Evolutionary conservation across 306 rosid genomes (phyloP), one percentile per base, ranked within the genome.

Genomic region (Corylus americana): DNA sequence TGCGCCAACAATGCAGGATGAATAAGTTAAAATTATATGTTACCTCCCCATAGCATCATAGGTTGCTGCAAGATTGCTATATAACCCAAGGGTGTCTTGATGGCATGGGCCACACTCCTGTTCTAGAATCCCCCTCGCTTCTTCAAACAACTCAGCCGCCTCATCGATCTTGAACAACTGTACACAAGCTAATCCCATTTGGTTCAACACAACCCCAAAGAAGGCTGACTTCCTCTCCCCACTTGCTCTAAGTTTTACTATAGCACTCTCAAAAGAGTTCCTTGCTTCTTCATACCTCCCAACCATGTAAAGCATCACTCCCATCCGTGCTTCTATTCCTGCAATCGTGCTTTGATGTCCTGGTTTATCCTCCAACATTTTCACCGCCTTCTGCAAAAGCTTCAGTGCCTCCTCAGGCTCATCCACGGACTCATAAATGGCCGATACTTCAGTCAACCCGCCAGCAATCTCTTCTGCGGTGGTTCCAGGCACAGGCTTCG

Each of bases 21-120:
- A 83, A 74, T 20, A 11, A 79, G 48, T 74, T 50, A 51, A 66
- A 61, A 55, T 20, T 63, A 66, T 10, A 67, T 12, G 66, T 75
- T 90, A 96, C 99, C 99, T 96, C 78, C 99, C 99, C 97, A 91
- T 88, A 51, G 99, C 99, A 89, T 96, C 99, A 83, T 96, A 96
- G 76, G 98, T 96, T 81, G 99, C 99, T 5, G 99, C 99, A 63
- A 96, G 99, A 81, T 93, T 96, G 88, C 99, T 93, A 80, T 96
- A 96, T 5, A 96, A 89, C 67, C 99, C 99, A 78, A 96, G 94
- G 48, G 98, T 96, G 85, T 96, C 99, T 83, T 93, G 99, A 88
- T 96, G 98, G 82, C 99, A 96, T 9, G 93, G 83, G 45, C 99
- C 99, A 81, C 98, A 91, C 81, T 93, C 98, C 77, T 90, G 94